Evolutionary conservation across 306 rosid genomes (phyloP), one percentile per base, ranked within the genome.

Genomic region (Cicer bijugum): DNA sequence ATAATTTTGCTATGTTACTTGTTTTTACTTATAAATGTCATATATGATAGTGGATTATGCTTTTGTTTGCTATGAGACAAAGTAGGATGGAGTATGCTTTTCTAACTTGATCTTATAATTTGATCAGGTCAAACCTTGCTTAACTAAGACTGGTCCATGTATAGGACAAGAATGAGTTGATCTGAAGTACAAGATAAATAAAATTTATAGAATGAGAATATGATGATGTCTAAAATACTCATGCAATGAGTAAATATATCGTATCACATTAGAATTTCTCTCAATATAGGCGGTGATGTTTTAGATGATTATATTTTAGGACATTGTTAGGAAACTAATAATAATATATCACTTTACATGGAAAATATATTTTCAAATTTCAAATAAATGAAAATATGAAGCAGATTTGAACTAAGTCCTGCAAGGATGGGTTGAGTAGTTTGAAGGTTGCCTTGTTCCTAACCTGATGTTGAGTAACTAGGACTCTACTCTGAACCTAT

Each of bases 91-190:
- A 33, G 23, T 57, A 58, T 12, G 40, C 43, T 58, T 62, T 40
- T 63, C 69, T 63, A 15, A 63, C 33, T n/a, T 23, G 7, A 20
- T 48, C 47, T 38, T 63, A 15, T 8, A 63, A 39, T 40, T 63
- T 39, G 35, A 9, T 14, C 7, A 9, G 35, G 52, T 64, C 70
- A 64, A 42, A 64, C 42, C 52, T 42, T 40, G 51, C 10, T 39
- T 16, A 39, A 42, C 28, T 40, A 15, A 64, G 51, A 16, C 9
- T 2, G 11, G 46, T 61, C 16, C 19, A 7, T 7, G 67, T 60
- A 17, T 17, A n/a, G 67, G 12, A 37, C 7, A 2, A 38, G 46
- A 61, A 7, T 37, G 23, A 33, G 46, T 61, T 61, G 11, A 38
- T 38, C 17, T 1, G 8, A 37, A 61, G 11, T 61, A n/a, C 45